These are phyloP conservation scores for Metarhizium brunneum DNA, from an alignment of 2,329 filamentous ascomycete genomes.

Conservation along the genomic window DNA sequence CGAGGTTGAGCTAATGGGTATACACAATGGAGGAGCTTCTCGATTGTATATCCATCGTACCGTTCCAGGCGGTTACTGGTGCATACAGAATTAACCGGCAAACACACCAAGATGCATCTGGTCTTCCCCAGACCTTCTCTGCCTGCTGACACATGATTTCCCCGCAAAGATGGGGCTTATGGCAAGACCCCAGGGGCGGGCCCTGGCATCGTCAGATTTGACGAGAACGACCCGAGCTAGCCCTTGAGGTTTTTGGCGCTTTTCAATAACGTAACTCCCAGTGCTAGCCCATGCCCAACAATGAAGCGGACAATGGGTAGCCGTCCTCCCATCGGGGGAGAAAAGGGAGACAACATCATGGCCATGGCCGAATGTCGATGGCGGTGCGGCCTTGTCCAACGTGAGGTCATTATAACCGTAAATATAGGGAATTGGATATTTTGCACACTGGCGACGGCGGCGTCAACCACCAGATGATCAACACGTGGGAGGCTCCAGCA, in stretches of 20 bases:
- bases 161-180: constrained; percentile 4
- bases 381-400: too few relatives aligned
- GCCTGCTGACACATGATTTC: neutral
- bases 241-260: neutral
- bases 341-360: too few relatives aligned
- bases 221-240: neutral
- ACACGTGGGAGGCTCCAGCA: constrained; percentile 7
- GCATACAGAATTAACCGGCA: neutral
- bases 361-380: too few relatives aligned
- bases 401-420: too few relatives aligned
- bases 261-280: constrained; percentile 1
- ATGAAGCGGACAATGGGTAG: too few relatives aligned
- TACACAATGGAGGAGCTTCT: neutral
- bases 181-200: neutral
- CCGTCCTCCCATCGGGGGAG: too few relatives aligned
- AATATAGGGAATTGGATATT: too few relatives aligned
- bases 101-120: neutral
- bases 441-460: too few relatives aligned
- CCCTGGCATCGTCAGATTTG: neutral
- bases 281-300: too few relatives aligned
- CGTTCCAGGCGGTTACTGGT: neutral
- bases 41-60: neutral
- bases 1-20: neutral
- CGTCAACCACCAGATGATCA: neutral
- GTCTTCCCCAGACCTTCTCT: neutral